phyloP scores from a whole-genome alignment of 2,329 filamentous ascomycete species.

The Thermomyces lanuginosus region DNA sequence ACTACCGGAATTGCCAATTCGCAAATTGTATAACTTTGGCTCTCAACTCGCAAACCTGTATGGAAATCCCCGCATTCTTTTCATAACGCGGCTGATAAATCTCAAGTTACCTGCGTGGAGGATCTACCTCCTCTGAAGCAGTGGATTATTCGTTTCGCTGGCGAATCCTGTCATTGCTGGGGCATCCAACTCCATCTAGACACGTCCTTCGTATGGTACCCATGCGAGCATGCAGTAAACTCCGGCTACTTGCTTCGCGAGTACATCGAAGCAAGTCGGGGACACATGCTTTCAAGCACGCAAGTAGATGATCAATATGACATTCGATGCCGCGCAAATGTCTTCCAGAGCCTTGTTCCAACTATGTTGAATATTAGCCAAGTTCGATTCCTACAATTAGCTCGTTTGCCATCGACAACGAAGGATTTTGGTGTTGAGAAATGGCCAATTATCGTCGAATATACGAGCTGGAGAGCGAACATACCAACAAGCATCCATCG shows the following conservation, averaged over 20 bases:
- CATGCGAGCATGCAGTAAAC: neutral
- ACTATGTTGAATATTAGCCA: too few species aligned
- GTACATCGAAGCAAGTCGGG: constrained; percentile 8
- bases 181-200: constrained; percentile 1
- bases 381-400: too few species aligned
- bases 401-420: too few species aligned
- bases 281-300: constrained; percentile 14
- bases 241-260: constrained; percentile 11
- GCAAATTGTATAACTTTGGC: constrained; percentile 20
- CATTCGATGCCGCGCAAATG: too few species aligned
- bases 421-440: too few species aligned
- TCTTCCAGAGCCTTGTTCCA: too few species aligned
- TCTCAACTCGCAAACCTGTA: constrained; percentile 15
- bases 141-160: neutral
- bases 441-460: too few species aligned
- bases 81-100: neutral
- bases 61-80: neutral
- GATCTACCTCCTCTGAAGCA: neutral
- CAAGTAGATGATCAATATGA: too few species aligned
- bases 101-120: constrained; percentile 1
- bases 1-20: constrained; percentile 24
- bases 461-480: too few species aligned
- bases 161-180: neutral
- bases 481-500: too few species aligned
- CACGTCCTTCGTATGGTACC: too few species aligned